Conservation (phyloP, 495 filamentous ascomycete species). For the Polyplosphaeria fusca region DNA sequence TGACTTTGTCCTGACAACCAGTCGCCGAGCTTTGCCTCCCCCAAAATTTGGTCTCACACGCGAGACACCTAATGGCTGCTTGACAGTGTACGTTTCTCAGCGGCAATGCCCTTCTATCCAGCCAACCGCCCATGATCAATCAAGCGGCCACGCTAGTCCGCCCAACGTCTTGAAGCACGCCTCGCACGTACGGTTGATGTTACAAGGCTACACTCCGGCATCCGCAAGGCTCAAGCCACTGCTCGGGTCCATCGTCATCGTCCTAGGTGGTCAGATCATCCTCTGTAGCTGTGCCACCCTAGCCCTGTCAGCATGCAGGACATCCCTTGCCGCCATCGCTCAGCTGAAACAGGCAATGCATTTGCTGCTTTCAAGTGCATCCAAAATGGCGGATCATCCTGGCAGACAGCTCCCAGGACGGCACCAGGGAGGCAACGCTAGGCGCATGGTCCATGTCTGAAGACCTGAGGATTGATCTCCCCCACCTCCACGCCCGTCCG, state of each 20-base stretch:
- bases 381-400: slow-evolving; percentile 23
- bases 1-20: neutral
- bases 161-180: slow-evolving; percentile 10
- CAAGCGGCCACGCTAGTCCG: slow-evolving; percentile 3
- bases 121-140: neutral
- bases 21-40: neutral
- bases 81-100: too few species aligned
- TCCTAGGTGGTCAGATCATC: slow-evolving; percentile 15
- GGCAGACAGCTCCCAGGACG: slow-evolving; percentile 4
- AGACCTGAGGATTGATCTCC: neutral
- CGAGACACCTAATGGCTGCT: neutral
- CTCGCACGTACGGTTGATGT: slow-evolving; percentile 13
- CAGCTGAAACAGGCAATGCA: slow-evolving; percentile 32
- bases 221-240: slow-evolving; percentile 24
- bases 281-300: slow-evolving; percentile 17
- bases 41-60: neutral
- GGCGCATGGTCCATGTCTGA: slow-evolving; percentile 7
- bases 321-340: slow-evolving; percentile 22
- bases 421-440: slow-evolving; percentile 3
- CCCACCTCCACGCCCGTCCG: slow-evolving; percentile 16
- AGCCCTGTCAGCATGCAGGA: slow-evolving; percentile 26
- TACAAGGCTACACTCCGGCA: slow-evolving; percentile 19
- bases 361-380: slow-evolving; percentile 11
- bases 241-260: slow-evolving; percentile 29
- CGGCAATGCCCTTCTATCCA: too few species aligned